Base-by-base conservation (phyloP, 371 early-diverging fungal species). In the Phascolomyces articulosus region DNA sequence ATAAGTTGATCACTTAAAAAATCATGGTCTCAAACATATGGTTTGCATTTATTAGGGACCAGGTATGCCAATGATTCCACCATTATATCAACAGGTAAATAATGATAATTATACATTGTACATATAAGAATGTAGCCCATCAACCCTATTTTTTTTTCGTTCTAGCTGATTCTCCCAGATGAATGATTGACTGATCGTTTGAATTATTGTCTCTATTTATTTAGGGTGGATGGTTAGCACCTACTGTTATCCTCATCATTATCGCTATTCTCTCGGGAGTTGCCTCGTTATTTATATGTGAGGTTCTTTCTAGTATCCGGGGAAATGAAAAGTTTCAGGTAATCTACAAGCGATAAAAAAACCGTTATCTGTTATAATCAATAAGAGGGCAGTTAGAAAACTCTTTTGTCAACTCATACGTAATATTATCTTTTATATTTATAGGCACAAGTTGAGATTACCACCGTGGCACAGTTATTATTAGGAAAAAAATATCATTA, bases 251-350 rank as follows among this genome's bases (percentile, higher is more conserved):
- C 2, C 83, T 86, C 55, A 51, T 72, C 8, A 38, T 78, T 3
- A 70, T 85, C 3, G 82, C 77, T 9, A 53, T 78, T 16, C 70
- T 87, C n/a, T 84, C 85, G 24, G 75, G 75, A 2, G 74, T 80
- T 21, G 80, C 86, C 16, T 79, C 87, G 23, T 74, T 93, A 16
- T 91, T 93, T 65, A 85, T 91, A 28, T 87, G 91, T 63, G 94
- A 94, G 66, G 89, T 90, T 20, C 86, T 94, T 80, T 89, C 91
- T 49, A 86, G 84, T 54, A 85, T 92, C 44, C 87, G 89, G 7
- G 94, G 93, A 15, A 94, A 93, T 72, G 85, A 87, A 49, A 80
- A 85, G 40, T 85, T 88, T 56, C 86, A 88, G 64, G 86, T 82
- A 18, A 40, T 20, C 11, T 6, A 11, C 13, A 47, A 20, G 18